Percentiles rank a stretch among this genome's conserved stretches.
phyloP scores from a whole-genome alignment of 768 basidiomycete genomes.

The Termitomyces heimii region DNA sequence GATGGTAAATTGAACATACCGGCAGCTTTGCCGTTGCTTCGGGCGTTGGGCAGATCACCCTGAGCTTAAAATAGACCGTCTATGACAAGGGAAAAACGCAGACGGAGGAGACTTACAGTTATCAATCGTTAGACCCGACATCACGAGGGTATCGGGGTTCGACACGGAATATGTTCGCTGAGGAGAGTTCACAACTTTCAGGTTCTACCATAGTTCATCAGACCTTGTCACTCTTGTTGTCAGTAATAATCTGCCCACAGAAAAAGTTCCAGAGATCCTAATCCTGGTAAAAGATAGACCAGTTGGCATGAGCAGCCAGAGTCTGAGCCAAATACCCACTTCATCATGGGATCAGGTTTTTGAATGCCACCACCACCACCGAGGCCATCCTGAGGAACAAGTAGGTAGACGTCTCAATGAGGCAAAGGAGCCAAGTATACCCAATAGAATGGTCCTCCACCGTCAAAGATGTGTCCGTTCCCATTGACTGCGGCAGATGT shows the following conservation, averaged over 20 bases:
- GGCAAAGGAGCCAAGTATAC: constrained; percentile 13
- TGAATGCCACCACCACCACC: constrained; percentile 30
- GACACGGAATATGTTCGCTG: constrained; percentile 32
- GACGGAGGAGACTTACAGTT: constrained; percentile 35
- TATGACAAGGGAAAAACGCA: not conserved
- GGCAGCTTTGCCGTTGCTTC: constrained; percentile 42
- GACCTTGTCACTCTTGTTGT: not conserved
- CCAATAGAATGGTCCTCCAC: constrained; percentile 39
- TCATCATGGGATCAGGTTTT: constrained; percentile 41
- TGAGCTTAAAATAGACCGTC: constrained; percentile 29
- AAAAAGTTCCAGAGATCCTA: constrained; percentile 30
- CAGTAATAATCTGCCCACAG: constrained; percentile 13
- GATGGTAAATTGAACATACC: constrained; percentile 12
- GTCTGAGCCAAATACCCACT: constrained; percentile 16
- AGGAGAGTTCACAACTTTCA: constrained; percentile 36
- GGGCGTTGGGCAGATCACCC: constrained; percentile 45
- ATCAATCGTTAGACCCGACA: constrained; percentile 46
- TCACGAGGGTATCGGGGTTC: constrained; percentile 31
- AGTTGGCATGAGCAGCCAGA: not conserved
- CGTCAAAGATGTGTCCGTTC: constrained; percentile 34
- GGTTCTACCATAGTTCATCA: constrained; percentile 22
- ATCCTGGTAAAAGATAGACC: constrained; percentile 19
- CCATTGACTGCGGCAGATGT: constrained; percentile 27
- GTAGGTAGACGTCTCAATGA: not conserved
- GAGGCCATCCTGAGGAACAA: constrained; percentile 27